phyloP scores from a whole-genome alignment of 2,329 filamentous ascomycete genomes.

The Penicillium glabrum region DNA sequence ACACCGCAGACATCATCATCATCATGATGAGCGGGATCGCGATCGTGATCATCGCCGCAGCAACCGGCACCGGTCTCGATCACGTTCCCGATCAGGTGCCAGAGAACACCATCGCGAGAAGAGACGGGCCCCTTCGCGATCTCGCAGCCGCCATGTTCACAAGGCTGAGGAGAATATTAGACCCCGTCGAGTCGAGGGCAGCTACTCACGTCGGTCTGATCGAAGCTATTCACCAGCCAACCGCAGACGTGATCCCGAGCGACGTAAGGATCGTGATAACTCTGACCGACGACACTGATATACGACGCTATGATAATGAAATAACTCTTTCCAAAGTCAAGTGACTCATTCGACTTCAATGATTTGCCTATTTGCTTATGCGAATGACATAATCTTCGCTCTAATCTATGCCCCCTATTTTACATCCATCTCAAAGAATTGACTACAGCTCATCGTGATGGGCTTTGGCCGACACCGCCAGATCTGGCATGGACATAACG shows the following conservation, averaged over 20 bases:
- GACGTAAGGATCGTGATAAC: slow-evolving; percentile 29
- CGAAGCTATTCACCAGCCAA: slow-evolving; percentile 23
- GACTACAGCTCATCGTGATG: slow-evolving; percentile 52
- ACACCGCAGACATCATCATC: not conserved
- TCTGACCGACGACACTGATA: slow-evolving; percentile 26
- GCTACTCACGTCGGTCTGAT: slow-evolving; percentile 19
- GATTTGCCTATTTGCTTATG: not conserved
- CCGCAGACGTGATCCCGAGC: slow-evolving; percentile 25
- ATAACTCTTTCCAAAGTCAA: not conserved
- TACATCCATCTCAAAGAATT: slow-evolving; percentile 10
- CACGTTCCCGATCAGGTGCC: slow-evolving; percentile 23
- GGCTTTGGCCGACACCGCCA: slow-evolving; percentile 37
- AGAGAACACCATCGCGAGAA: slow-evolving; percentile 18
- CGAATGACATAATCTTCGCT: not conserved
- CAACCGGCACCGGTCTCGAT: slow-evolving; percentile 34
- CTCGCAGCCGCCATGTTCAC: slow-evolving; percentile 29
- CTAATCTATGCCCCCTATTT: slow-evolving; percentile 14
- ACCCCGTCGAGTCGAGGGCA: slow-evolving; percentile 20
- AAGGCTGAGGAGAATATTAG: slow-evolving; percentile 25
- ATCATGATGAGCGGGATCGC: slow-evolving; percentile 9
- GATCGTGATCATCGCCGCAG: slow-evolving; percentile 25
- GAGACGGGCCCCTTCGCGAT: slow-evolving; percentile 28
- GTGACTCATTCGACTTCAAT: not conserved
- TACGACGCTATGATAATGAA: not conserved
- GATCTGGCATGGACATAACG: slow-evolving; percentile 90